Evolutionary conservation across 371 early-diverging fungal genomes (phyloP).

Genomic region (Homolaphlyctis polyrhiza): DNA sequence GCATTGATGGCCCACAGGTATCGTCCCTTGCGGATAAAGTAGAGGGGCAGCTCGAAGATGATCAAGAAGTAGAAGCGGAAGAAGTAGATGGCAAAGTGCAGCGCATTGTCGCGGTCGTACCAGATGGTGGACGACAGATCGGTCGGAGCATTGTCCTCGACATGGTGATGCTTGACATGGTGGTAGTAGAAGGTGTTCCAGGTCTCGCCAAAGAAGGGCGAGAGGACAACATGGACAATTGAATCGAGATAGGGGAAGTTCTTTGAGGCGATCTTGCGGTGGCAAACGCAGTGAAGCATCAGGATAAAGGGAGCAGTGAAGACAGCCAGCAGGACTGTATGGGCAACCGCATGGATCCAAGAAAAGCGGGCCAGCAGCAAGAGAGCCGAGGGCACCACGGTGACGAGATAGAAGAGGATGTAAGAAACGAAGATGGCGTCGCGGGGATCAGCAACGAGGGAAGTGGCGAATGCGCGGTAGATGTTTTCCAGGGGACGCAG

Average conservation of each 20-base stretch:
- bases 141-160: conserved; percentile 28
- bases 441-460: conserved; percentile 15
- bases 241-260: conserved; percentile 8
- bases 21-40: conserved; percentile 16
- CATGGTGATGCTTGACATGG: conserved; percentile 37
- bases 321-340: conserved; percentile 9
- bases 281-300: conserved; percentile 17
- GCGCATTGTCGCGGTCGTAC: conserved; percentile 26
- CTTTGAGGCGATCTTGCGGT: neutral
- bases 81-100: conserved; percentile 31
- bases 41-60: conserved; percentile 23
- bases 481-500: conserved; percentile 7
- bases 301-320: conserved; percentile 14
- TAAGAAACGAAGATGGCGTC: conserved; percentile 17
- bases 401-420: conserved; percentile 4
- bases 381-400: conserved; percentile 13
- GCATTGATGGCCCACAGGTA: conserved; percentile 1
- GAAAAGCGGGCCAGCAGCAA: conserved; percentile 9
- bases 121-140: conserved; percentile 26
- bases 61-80: conserved; percentile 27
- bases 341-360: conserved; percentile 17
- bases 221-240: conserved; percentile 20
- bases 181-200: conserved; percentile 32
- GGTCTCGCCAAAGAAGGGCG: conserved; percentile 33
- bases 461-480: neutral